These are phyloP conservation scores for Fusarium goolgardi DNA, from an alignment of 2,329 filamentous ascomycete genomes.

Conservation along the genomic window DNA sequence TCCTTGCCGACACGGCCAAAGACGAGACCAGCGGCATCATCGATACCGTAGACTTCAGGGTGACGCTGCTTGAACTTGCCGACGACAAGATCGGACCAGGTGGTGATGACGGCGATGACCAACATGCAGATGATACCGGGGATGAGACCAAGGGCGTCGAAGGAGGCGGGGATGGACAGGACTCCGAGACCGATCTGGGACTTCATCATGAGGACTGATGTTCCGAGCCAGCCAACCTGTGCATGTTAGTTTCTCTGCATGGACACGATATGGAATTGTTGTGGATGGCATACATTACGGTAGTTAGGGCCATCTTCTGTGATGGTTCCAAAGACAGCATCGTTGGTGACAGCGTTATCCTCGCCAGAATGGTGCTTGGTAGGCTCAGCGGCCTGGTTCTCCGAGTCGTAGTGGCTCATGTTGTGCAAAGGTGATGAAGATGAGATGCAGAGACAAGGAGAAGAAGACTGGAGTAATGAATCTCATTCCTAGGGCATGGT, in stretches of 20 bases:
- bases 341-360: constrained; percentile 34
- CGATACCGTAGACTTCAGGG: constrained; percentile 64
- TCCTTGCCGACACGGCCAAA: constrained; percentile 60
- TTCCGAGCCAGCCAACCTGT: constrained; percentile 59
- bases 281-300: constrained; percentile 43
- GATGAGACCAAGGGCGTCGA: constrained; percentile 60
- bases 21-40: constrained; percentile 62
- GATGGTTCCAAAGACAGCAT: constrained; percentile 50
- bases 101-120: constrained; percentile 57
- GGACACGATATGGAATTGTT: too few species aligned
- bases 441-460: background rate
- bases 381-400: constrained; percentile 31
- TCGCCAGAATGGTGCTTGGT: constrained; percentile 13
- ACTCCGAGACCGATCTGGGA: constrained; percentile 60
- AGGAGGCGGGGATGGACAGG: constrained; percentile 60
- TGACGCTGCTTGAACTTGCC: constrained; percentile 65
- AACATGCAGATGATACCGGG: constrained; percentile 60
- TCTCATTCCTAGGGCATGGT: constrained; percentile 14
- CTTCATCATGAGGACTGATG: constrained; percentile 61
- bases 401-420: constrained; percentile 35
- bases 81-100: constrained; percentile 62
- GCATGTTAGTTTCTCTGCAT: constrained; percentile 10
- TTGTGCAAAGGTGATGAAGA: constrained; percentile 1
- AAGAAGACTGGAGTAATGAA: background rate
- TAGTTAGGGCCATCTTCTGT: constrained; percentile 49